Base-by-base conservation (phyloP, 2,329 filamentous ascomycete genomes). In the Sarocladiaceae sp. region DNA sequence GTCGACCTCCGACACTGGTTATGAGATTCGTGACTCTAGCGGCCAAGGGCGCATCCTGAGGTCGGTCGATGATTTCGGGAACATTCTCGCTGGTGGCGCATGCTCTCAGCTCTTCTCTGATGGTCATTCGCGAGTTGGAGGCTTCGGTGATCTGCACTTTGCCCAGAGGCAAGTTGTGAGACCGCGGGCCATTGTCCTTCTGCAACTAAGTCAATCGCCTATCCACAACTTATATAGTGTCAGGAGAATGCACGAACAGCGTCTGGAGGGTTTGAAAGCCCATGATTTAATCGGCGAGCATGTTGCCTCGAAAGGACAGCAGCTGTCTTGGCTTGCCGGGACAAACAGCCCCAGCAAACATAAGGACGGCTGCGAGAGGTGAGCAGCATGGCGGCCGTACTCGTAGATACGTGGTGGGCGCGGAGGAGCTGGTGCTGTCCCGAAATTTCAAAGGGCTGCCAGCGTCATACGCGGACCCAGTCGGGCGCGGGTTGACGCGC, bases 281-380 rank as follows among this genome's bases (percentile, higher is more conserved):
- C 29, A 11, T 29, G 37, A 15, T 41, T 41, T 24, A 41, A 29
- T 5, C 23, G 21, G 21, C 37, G 21, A 18, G 5, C 3, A n/a
- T 41, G 37, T 11, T 15, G 29, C 24, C 23, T 20, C 21, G 39
- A n/a, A 27, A 9, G 20, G 23, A 10, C 23, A 13, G 7, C 21
- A 5, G 21, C 11, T 3, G 32, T n/a, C 21, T 19, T 13, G 4
- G 31, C 13, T 13, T 20, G 44, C n/a, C 33, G 52, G 3, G 51
- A 44, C 26, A 63, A 45, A 44, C 60, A 68, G 45, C 52, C 56
- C 55, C 59, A 56, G 46, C 63, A 65, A 21, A 63, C 49, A 44
- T 58, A 61, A n/a, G 56, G 55, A 19, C 49, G 53, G 39, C 51
- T 51, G 33, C 60, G 50, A 20, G 49, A 52, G 43, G 54, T 55